Evolutionary conservation across 106 monocot species (phyloP), one percentile per base, ranked within the genome.

Genomic region (Cymbidium sinense): DNA sequence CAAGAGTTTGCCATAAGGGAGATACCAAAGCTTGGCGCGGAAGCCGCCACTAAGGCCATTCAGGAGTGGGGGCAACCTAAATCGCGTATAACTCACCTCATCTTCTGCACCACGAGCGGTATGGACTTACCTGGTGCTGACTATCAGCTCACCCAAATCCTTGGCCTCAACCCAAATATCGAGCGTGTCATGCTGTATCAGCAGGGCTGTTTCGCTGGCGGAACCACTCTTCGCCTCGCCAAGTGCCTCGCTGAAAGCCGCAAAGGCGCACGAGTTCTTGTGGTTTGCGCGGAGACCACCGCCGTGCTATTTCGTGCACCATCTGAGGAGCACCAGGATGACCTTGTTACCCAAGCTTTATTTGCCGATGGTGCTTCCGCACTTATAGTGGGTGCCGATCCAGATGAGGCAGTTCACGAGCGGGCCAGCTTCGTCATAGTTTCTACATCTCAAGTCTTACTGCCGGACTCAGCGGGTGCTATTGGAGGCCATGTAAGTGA

Each of bases 71-170:
- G 75, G 13, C 75, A 75, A 28, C 75, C 75, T 41, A 28, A 50
- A 19, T 75, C 75, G 3, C 27, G 30, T 5, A 75, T 75, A 39
- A 75, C 75, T 41, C 75, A 75, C 44, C 75, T 75, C 18, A 35
- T 75, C 75, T 75, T 50, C 50, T 75, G 75, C 75, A 75, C 75
- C 43, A 75, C 75, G 4, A 75, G 44, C 75, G 75, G 75, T 30
- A 50, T 75, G 75, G 75, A 75, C 75, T 20, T 75, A 6, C 75
- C 75, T 8, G 75, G 43, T 18, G 75, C 75, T 8, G 75, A 75
- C 50, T 75, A 50, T 25, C 75, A 75, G 44, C 34, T 71, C 36
- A 37, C 36, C 34, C 34, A 37, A 71, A n/a, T 71, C 37, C 71
- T 71, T 7, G 71, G 71, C 71, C 71, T 71, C 71, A 71, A 71